Evolutionary conservation across 2,329 filamentous ascomycete species (phyloP).

Genomic region (Aaosphaeria arxii): DNA sequence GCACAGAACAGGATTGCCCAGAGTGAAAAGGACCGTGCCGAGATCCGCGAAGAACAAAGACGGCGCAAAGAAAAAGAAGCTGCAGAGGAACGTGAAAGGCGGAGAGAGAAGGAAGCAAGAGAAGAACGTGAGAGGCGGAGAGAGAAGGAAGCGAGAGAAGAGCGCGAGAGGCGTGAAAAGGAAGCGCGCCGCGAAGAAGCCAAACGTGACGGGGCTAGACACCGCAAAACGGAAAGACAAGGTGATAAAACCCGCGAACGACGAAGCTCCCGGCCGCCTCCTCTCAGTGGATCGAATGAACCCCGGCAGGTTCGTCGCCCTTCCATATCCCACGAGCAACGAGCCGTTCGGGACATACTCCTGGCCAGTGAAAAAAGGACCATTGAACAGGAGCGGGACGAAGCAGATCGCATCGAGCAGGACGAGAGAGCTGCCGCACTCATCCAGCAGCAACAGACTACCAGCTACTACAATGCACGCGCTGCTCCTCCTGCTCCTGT

Average conservation of each 20-base stretch:
- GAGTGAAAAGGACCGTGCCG: constrained; percentile 12
- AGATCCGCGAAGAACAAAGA: constrained; percentile 4
- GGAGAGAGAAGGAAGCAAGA: constrained; percentile 2
- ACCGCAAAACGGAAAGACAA: background rate
- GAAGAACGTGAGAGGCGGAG: constrained; percentile 2
- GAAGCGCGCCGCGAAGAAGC: background rate
- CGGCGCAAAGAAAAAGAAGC: constrained; percentile 2
- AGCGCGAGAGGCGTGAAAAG: background rate
- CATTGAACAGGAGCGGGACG: constrained; percentile 20
- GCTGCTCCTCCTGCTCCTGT: constrained; percentile 9
- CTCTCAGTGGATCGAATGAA: constrained; percentile 13
- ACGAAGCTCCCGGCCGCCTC: constrained; percentile 9
- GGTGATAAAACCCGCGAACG: background rate
- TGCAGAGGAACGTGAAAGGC: constrained; percentile 10
- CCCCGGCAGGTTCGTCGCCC: constrained; percentile 11
- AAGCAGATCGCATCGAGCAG: constrained; percentile 20
- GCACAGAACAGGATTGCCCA: constrained; percentile 16
- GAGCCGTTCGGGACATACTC: constrained; percentile 14
- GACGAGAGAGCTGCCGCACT: constrained; percentile 18
- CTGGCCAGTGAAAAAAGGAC: constrained; percentile 15
- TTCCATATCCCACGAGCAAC: constrained; percentile 15
- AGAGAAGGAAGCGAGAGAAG: constrained; percentile 3
- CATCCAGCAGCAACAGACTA: constrained; percentile 18
- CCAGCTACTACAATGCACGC: constrained; percentile 22
- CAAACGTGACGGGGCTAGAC: background rate